phyloP scores from a whole-genome alignment of 1,284 basidiomycete species.

The Naganishia albida region DNA sequence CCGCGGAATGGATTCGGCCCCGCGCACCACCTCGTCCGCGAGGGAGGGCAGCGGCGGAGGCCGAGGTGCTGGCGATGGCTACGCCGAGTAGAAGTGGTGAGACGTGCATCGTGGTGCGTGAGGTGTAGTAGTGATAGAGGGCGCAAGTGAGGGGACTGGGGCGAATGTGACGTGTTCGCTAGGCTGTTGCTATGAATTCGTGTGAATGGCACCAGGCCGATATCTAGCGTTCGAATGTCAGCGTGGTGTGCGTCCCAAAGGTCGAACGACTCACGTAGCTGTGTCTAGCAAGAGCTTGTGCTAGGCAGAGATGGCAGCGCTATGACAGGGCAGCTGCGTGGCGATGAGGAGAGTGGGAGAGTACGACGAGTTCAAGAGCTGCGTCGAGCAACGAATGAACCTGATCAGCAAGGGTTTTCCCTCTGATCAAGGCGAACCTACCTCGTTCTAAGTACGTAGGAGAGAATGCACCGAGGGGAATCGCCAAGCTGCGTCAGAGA shows the following conservation, averaged over 20 bases:
- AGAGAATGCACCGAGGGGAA: no score
- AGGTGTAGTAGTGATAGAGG: neutral
- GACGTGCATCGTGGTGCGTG: conserved; percentile 28
- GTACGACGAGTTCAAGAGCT: conserved; percentile 12
- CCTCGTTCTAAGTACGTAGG: no score
- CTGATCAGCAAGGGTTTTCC: neutral
- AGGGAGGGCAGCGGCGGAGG: conserved; percentile 19
- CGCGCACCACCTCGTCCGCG: neutral
- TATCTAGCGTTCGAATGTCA: neutral
- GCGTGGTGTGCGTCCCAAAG: neutral
- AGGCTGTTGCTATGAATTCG: neutral
- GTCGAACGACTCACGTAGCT: conserved; percentile 1
- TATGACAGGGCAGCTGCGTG: conserved; percentile 23
- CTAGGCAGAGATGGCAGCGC: neutral
- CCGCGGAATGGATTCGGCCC: conserved; percentile 1
- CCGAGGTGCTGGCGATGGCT: conserved; percentile 16
- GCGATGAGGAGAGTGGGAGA: neutral
- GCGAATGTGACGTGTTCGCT: conserved; percentile 15
- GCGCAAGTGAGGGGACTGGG: neutral
- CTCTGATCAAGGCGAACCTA: no score
- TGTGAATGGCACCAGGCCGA: conserved; percentile 14
- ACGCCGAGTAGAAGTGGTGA: conserved; percentile 17
- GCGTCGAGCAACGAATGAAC: conserved; percentile 25
- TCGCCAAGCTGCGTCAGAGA: no score
- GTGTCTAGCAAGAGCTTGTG: no score